Conservation (phyloP, 495 filamentous ascomycete species). For the Penicillium ochrochloron region DNA sequence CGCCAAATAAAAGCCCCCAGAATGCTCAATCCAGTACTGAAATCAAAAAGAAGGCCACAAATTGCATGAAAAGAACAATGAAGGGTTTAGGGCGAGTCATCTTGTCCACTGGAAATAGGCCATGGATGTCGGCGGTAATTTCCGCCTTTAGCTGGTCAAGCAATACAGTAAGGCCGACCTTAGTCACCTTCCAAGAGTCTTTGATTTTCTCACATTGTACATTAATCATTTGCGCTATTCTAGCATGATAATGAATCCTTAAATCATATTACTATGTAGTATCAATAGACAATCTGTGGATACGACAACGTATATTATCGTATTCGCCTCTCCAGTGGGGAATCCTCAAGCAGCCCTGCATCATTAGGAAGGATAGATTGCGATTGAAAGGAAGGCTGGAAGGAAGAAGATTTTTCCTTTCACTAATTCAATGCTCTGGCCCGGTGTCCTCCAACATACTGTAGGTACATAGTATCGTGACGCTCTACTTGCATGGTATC, state of each 20-base stretch:
- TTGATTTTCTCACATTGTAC: too few relatives aligned
- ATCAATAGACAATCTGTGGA: neutral
- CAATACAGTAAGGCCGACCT: neutral
- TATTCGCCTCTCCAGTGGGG: neutral
- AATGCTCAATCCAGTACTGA: neutral
- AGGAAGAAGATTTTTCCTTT: neutral
- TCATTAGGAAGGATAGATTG: neutral
- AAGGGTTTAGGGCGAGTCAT: neutral
- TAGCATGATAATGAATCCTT: neutral
- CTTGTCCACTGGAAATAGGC: neutral
- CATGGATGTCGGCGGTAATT: neutral
- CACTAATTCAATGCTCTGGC: neutral
- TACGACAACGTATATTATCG: neutral
- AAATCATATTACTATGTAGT: neutral
- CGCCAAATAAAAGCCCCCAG: neutral
- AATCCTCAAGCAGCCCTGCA: neutral
- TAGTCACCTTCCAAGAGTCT: neutral
- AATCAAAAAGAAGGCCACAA: neutral
- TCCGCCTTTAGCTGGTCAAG: neutral
- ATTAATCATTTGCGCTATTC: too few relatives aligned
- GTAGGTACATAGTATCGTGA: neutral
- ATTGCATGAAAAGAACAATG: neutral
- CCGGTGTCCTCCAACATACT: too few relatives aligned
- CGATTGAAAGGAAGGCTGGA: neutral
- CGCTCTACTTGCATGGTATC: neutral